Evolutionary conservation across 2,329 filamentous ascomycete genomes (phyloP).

Genomic region (Macrophomina tecta): DNA sequence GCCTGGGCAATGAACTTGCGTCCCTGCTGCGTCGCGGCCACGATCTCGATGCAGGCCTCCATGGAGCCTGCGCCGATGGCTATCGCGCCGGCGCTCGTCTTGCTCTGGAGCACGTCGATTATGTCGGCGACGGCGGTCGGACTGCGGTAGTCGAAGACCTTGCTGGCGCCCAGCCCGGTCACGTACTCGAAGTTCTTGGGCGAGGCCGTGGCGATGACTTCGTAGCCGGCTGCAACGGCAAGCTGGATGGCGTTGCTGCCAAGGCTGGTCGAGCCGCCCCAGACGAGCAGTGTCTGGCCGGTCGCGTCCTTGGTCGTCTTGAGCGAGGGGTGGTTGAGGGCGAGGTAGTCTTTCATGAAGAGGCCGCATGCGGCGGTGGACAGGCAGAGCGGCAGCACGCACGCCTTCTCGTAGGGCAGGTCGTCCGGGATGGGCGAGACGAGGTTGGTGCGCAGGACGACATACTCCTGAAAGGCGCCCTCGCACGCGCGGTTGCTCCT

Average conservation of each 20-base stretch:
- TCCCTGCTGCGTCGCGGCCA: not conserved
- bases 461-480: not conserved
- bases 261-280: slow-evolving; percentile 52
- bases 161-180: not conserved
- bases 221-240: slow-evolving; percentile 41
- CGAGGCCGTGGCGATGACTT: slow-evolving; percentile 54
- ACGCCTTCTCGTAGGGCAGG: not conserved
- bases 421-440: not conserved
- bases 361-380: slow-evolving; percentile 21
- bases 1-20: slow-evolving; percentile 5
- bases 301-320: not conserved
- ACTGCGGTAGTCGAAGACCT: slow-evolving; percentile 29
- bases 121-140: slow-evolving; percentile 43
- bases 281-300: slow-evolving; percentile 46
- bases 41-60: slow-evolving; percentile 12
- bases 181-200: slow-evolving; percentile 40
- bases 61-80: slow-evolving; percentile 44
- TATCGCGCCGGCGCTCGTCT: slow-evolving; percentile 38
- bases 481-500: not conserved
- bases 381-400: not conserved
- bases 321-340: not conserved
- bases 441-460: not conserved
- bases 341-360: not conserved
- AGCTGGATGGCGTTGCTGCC: slow-evolving; percentile 55
- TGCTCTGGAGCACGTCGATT: slow-evolving; percentile 45